Evolutionary conservation across 179 eudicot genomes (phyloP), one percentile per base, ranked within the genome.

Genomic region (Spergularia azorica): DNA sequence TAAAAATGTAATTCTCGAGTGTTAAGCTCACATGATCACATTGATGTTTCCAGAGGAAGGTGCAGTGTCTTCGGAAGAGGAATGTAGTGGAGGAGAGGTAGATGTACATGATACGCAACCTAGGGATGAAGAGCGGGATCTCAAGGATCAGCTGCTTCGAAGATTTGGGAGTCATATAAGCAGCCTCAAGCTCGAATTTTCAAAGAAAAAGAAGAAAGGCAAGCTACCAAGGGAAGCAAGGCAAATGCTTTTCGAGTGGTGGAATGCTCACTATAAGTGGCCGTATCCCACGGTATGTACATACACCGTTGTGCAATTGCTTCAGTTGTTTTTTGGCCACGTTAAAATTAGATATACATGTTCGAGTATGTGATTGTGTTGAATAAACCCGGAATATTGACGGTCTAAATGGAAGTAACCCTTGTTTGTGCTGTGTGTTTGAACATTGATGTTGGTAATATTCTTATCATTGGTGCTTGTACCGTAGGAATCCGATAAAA

Each of bases 131-230:
- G 95, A 92, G 46, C 85, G 88, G 38, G 96, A 90, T 71, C 91
- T 94, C 51, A 94, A 92, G 85, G 93, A 90, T 70, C 86, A 72
- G 76, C 91, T 94, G 3, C 70, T 90, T 21, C 91, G 89, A 15
- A 85, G 83, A 84, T 94, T 83, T 66, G 97, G 98, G 21, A 82
- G 86, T 68, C 96, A 89, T 41, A 88, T 94, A n/a, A 86, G 93
- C 78, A 87, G 88, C 74, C 85, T 94, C 72, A 94, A 92, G 86
- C 83, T 85, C 17, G 98, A 89, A 60, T 94, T 92, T 61, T 92
- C 98, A 36, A 94, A 92, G 89, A 94, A 90, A 81, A 94, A 94
- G 87, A 94, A 94, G 93, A 94, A 90, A 84, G 97, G 90, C 66
- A 94, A 94, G 86, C 84, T 94, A 9, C 97, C 98, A 1, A 92